A percentile compares a stretch with the other conserved stretches of the same genome.
These are phyloP conservation scores for Talaromyces sp. DNA, from an alignment of 2,329 filamentous ascomycete species.

Conservation along the genomic window DNA sequence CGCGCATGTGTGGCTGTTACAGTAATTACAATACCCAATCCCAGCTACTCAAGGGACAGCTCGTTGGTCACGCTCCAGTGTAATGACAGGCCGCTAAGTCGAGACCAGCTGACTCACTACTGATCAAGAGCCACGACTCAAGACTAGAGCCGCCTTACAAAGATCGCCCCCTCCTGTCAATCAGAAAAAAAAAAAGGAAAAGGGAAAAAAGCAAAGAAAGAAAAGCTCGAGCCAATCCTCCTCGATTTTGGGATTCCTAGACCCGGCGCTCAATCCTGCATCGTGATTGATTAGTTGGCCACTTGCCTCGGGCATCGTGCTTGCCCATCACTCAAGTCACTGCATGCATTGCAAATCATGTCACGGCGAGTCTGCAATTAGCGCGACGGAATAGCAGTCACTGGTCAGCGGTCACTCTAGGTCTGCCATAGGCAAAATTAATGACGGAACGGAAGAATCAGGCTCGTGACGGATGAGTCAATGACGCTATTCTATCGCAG, in stretches of 20 bases:
- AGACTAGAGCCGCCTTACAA: not conserved
- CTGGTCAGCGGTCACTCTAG: not conserved
- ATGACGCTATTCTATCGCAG: not conserved
- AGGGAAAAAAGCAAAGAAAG: not conserved
- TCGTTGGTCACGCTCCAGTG: not conserved
- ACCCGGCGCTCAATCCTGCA: not conserved
- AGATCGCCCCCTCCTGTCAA: not conserved
- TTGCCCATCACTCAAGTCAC: not conserved
- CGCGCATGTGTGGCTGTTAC: not conserved
- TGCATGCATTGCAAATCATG: slow-evolving; percentile 12
- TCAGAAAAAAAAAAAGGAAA: not conserved
- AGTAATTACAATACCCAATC: not conserved
- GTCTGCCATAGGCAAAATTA: not conserved
- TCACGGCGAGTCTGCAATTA: not conserved
- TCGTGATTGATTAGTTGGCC: slow-evolving; percentile 3
- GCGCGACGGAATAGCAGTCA: not conserved
- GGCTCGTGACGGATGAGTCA: not conserved
- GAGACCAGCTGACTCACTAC: not conserved
- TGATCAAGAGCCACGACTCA: too few relatives aligned
- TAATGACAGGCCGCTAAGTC: not conserved
- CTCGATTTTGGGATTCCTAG: slow-evolving; percentile 6
- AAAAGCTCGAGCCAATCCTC: slow-evolving; percentile 7
- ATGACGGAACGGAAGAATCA: not conserved
- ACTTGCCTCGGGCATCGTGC: not conserved
- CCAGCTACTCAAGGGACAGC: not conserved